Evolutionary conservation across 2,329 filamentous ascomycete genomes (phyloP).

Genomic region (Venturia nashicola): DNA sequence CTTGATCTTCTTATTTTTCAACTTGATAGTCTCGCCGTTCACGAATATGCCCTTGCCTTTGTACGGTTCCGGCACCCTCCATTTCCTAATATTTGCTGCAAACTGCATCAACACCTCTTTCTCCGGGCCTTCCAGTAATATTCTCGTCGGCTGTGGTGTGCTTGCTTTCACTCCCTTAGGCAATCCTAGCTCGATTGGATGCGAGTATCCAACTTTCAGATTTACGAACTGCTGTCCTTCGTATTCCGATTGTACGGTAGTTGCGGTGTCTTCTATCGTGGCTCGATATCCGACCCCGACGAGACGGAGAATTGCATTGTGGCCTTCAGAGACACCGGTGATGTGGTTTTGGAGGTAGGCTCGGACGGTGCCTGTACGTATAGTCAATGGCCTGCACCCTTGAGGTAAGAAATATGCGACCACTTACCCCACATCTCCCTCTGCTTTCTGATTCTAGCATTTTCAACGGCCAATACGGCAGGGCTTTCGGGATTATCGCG

Average conservation of each 20-base stretch:
- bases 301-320: slow-evolving; percentile 82
- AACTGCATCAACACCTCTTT: slow-evolving; percentile 83
- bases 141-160: slow-evolving; percentile 79
- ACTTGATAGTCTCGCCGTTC: slow-evolving; percentile 91
- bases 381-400: background rate
- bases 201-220: slow-evolving; percentile 91
- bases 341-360: slow-evolving; percentile 85
- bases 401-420: slow-evolving; percentile 6
- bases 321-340: slow-evolving; percentile 88
- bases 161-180: slow-evolving; percentile 75
- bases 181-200: slow-evolving; percentile 82
- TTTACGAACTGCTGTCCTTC: slow-evolving; percentile 80
- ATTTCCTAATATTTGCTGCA: slow-evolving; percentile 74
- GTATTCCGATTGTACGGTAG: slow-evolving; percentile 53
- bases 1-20: slow-evolving; percentile 77
- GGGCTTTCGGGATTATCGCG: slow-evolving; percentile 53
- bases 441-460: slow-evolving; percentile 59
- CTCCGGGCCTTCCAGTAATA: slow-evolving; percentile 78
- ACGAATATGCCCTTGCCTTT: slow-evolving; percentile 99
- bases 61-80: slow-evolving; percentile 91
- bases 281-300: slow-evolving; percentile 95
- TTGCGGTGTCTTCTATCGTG: slow-evolving; percentile 64
- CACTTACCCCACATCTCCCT: slow-evolving; percentile 88
- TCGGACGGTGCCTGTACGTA: slow-evolving; percentile 63
- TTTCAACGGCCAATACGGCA: slow-evolving; percentile 55